Percentiles rank a stretch among this genome's conserved stretches.
Conservation (phyloP, 257 asterid species). For the Solanum dulcamara region DNA sequence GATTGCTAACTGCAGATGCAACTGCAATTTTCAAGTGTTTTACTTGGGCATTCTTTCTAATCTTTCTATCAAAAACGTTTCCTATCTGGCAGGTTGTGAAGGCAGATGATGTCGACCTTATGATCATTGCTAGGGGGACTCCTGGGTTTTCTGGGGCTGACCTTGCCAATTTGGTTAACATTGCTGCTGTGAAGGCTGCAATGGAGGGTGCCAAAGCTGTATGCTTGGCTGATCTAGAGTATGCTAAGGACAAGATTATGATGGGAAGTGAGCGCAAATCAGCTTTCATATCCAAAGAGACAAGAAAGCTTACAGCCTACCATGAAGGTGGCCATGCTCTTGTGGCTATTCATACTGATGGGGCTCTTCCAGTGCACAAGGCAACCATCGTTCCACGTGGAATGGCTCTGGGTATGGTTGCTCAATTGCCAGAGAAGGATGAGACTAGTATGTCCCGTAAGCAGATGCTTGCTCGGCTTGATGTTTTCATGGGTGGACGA, state of each 20-base stretch:
- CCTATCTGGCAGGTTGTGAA: slow-evolving; percentile 48
- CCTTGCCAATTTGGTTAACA: slow-evolving; percentile 78
- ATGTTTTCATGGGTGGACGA: slow-evolving; percentile 81
- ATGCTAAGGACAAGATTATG: slow-evolving; percentile 87
- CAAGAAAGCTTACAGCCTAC: slow-evolving; percentile 67
- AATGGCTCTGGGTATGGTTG: slow-evolving; percentile 87
- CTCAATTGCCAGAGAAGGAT: slow-evolving; percentile 72
- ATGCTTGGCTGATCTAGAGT: slow-evolving; percentile 64
- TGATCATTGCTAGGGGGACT: slow-evolving; percentile 79
- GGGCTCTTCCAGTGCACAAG: slow-evolving; percentile 80
- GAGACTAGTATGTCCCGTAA: slow-evolving; percentile 71
- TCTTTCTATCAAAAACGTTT: background rate
- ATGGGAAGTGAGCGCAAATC: slow-evolving; percentile 95
- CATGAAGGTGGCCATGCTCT: slow-evolving; percentile 97
- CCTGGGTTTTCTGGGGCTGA: slow-evolving; percentile 97
- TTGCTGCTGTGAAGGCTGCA: slow-evolving; percentile 86
- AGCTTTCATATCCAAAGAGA: slow-evolving; percentile 74
- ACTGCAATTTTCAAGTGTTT: background rate
- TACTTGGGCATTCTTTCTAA: background rate
- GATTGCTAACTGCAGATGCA: background rate
- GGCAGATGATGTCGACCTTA: slow-evolving; percentile 87
- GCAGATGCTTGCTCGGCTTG: slow-evolving; percentile 84
- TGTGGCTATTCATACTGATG: slow-evolving; percentile 78
- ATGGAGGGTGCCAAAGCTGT: slow-evolving; percentile 85
- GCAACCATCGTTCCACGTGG: slow-evolving; percentile 93